Percentiles rank a stretch among this genome's conserved stretches.
Conservation (phyloP, 2,329 filamentous ascomycete species). For the Zymoseptoria crescenta region DNA sequence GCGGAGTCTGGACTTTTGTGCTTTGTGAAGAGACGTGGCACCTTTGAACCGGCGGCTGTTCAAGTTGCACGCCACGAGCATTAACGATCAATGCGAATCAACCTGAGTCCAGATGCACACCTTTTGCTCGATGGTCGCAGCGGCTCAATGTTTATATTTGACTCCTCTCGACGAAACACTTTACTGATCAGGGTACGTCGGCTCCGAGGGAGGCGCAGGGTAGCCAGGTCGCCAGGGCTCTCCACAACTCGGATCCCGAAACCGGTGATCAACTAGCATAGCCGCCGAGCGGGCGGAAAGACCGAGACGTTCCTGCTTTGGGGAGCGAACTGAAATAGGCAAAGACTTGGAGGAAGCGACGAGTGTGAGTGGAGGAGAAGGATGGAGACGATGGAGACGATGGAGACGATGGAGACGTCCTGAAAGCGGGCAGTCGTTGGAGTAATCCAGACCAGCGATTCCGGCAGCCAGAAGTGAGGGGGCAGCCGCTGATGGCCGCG, state of each 20-base stretch:
- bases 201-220: not conserved
- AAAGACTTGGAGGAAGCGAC: not conserved
- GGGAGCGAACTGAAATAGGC: not conserved
- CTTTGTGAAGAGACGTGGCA: not conserved
- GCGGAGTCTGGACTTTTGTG: not conserved
- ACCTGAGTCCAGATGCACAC: not conserved
- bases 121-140: not conserved
- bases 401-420: not conserved
- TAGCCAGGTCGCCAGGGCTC: not conserved
- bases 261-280: not conserved
- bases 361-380: not conserved
- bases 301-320: not conserved
- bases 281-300: not conserved
- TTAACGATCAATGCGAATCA: not conserved
- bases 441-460: not conserved
- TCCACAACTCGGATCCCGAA: not conserved
- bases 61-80: not conserved
- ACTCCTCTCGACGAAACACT: not conserved
- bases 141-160: not conserved
- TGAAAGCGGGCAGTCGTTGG: not conserved
- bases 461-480: not conserved
- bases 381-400: not conserved
- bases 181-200: not conserved
- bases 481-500: not conserved
- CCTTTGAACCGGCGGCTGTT: not conserved